Conservation (phyloP, 768 basidiomycete species). For the Tremella yokohamensis region DNA sequence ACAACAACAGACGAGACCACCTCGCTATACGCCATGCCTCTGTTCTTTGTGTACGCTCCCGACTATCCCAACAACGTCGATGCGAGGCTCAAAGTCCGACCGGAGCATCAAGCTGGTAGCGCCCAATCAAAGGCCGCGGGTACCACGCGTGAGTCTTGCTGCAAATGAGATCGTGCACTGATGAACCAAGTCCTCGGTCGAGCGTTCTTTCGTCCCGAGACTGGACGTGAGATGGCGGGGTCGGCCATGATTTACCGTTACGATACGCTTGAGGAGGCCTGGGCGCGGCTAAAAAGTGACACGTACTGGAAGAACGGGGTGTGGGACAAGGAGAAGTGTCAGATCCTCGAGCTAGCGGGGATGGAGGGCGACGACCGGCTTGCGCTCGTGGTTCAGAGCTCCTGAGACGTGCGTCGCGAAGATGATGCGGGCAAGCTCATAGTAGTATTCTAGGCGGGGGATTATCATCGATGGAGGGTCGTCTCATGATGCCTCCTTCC, state of each 20-base stretch:
- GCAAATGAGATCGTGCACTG: too few species aligned
- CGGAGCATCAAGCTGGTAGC: constrained; percentile 27
- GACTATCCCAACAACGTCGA: constrained; percentile 43
- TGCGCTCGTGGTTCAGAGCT: too few species aligned
- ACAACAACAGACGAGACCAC: too few species aligned
- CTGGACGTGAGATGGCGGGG: constrained; percentile 30
- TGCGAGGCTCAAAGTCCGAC: constrained; percentile 34
- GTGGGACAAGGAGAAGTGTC: constrained; percentile 42
- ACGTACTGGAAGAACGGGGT: constrained; percentile 45
- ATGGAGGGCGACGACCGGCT: too few species aligned
- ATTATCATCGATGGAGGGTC: too few species aligned
- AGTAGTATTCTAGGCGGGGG: too few species aligned
- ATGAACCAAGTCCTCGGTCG: too few species aligned
- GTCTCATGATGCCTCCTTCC: too few species aligned
- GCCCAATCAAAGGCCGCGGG: too few species aligned
- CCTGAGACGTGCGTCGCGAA: neutral
- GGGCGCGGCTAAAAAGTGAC: constrained; percentile 39
- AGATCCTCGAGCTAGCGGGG: too few species aligned
- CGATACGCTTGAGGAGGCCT: constrained; percentile 30
- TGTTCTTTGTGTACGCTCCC: constrained; percentile 44
- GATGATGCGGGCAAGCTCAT: neutral
- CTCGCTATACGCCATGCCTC: constrained; percentile 28
- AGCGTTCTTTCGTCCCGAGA: constrained; percentile 6
- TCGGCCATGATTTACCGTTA: constrained; percentile 37
- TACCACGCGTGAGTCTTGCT: too few species aligned